phyloP scores from a whole-genome alignment of 805 yeast genomes.

The Starmerella potacharoeniae region DNA sequence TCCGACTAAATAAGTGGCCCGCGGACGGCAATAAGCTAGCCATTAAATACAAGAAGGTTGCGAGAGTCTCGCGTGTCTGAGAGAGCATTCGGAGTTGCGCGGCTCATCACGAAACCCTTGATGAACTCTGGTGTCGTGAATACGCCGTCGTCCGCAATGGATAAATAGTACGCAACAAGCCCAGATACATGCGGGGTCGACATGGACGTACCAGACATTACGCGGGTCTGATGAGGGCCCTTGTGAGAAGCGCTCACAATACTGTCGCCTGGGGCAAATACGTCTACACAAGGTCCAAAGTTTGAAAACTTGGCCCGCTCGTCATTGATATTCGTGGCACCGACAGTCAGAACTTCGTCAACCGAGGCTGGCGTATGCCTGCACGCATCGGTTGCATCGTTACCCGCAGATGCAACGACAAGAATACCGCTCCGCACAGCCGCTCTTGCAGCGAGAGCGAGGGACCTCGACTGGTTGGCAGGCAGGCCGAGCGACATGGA shows the following conservation, averaged over 20 bases:
- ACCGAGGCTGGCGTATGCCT: slow-evolving; percentile 75
- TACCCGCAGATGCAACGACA: slow-evolving; percentile 63
- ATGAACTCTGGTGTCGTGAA: slow-evolving; percentile 2
- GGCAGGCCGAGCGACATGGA: slow-evolving; percentile 78
- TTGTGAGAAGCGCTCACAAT: slow-evolving; percentile 32
- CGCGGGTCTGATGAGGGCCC: slow-evolving; percentile 15
- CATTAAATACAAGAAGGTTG: background rate
- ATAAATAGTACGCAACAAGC: slow-evolving; percentile 11
- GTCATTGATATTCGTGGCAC: slow-evolving; percentile 76
- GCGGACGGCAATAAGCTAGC: background rate
- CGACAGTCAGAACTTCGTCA: slow-evolving; percentile 63
- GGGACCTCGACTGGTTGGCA: slow-evolving; percentile 50
- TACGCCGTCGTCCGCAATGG: slow-evolving; percentile 1
- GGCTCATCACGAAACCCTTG: background rate
- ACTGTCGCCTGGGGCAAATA: slow-evolving; percentile 69
- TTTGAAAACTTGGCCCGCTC: slow-evolving; percentile 61
- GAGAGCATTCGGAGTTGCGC: background rate
- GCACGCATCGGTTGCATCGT: slow-evolving; percentile 67
- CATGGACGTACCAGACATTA: slow-evolving; percentile 27
- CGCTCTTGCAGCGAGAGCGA: slow-evolving; percentile 66
- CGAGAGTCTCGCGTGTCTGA: background rate
- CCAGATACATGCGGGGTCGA: slow-evolving; percentile 27
- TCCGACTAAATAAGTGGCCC: background rate
- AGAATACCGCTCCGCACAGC: slow-evolving; percentile 60
- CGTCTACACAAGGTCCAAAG: slow-evolving; percentile 80